Base-by-base conservation (phyloP, 2,329 filamentous ascomycete genomes). In the Trematosphaeria pertusa region DNA sequence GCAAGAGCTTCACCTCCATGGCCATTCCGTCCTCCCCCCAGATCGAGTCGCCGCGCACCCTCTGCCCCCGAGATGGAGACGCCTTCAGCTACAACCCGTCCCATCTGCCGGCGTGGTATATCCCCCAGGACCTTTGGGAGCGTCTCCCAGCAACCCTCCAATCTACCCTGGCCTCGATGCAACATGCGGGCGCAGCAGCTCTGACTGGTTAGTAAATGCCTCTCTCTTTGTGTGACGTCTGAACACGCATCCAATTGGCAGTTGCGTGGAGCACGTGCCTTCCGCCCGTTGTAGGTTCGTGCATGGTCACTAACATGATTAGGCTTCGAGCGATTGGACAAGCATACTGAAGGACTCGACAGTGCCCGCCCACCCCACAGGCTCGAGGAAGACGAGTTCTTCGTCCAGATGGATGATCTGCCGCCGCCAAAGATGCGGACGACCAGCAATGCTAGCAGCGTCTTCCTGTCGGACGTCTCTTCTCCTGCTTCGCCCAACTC, bases 121-220 rank as follows among this genome's bases (percentile, higher is more conserved):
- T 75, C 37, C 66, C 74, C 0, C 52, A 70, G 19, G 57, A 67
- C 10, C 59, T 77, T 19, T 67, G 69, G 62, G 50, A 63, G 20
- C 59, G 54, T 21, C 65, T 79, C 9, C 73, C 75, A 4, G 28
- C 48, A 1, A 50, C 64, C 12, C 58, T 78, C 11, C 58, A 65
- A 38, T 52, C 61, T 10, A 57, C 55, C 24, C 48, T 75, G 21
- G 59, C 67, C 4, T 62, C 69, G 22, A 69, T 78, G 58, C 70
- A 73, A 52, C 70, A 72, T 37, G 69, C 75, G 39, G 76, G 73
- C 32, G 77, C 77, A 14, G 75, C 75, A 28, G 70, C 78, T 24
- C 63, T 69, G 52, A 78, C 75, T 37, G 65, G 73, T 48, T 71
- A 50, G 71, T 67, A 32, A 28, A 28, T 41, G 48, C 40, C 35